These are phyloP conservation scores for Pleomassaria siparia DNA, from an alignment of 2,329 filamentous ascomycete species.

Conservation along the genomic window DNA sequence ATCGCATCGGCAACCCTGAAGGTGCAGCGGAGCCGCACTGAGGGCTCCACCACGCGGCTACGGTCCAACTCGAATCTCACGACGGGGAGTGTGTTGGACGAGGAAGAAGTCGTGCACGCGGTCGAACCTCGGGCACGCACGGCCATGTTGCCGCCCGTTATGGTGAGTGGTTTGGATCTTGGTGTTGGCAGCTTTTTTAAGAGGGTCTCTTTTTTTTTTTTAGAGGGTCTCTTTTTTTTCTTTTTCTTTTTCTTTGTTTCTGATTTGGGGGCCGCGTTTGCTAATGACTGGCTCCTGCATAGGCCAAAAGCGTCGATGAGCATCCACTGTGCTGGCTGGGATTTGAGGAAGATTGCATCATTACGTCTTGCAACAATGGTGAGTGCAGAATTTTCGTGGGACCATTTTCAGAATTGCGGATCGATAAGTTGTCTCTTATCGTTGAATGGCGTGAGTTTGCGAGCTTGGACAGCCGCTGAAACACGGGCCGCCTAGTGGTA, in stretches of 20 bases:
- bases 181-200: not conserved
- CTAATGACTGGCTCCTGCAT: slow-evolving; percentile 10
- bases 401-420: not conserved
- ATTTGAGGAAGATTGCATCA: slow-evolving; percentile 91
- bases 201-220: no score
- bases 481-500: slow-evolving; percentile 18
- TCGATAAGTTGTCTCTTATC: slow-evolving; percentile 29
- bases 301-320: slow-evolving; percentile 81
- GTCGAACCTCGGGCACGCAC: slow-evolving; percentile 84
- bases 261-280: not conserved
- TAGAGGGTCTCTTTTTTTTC: no score
- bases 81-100: slow-evolving; percentile 54
- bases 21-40: slow-evolving; percentile 56
- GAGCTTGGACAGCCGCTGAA: slow-evolving; percentile 25
- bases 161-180: slow-evolving; percentile 59
- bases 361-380: slow-evolving; percentile 92
- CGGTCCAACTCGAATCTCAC: slow-evolving; percentile 72
- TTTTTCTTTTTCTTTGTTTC: no score
- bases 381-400: slow-evolving; percentile 42
- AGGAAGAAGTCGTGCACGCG: slow-evolving; percentile 68
- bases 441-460: slow-evolving; percentile 9
- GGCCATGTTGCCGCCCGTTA: slow-evolving; percentile 84
- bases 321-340: slow-evolving; percentile 87
- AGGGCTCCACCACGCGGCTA: slow-evolving; percentile 63
- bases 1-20: slow-evolving; percentile 52